Conservation (phyloP, 148 eudicot species). For the Drosera capensis region DNA sequence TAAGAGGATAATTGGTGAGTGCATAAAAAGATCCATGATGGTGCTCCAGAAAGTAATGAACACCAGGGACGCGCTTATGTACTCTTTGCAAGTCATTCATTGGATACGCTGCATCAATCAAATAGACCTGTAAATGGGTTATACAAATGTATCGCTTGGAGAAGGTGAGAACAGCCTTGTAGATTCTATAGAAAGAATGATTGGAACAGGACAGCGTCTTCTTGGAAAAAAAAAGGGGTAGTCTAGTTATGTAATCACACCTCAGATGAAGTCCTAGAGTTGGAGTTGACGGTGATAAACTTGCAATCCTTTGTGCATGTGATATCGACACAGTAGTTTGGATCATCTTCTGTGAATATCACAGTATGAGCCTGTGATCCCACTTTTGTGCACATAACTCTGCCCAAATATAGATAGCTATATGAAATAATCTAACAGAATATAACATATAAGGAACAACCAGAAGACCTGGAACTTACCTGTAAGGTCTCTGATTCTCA, state of each 20-base stretch:
- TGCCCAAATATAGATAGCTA: conserved; percentile 16
- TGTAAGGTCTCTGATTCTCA: conserved; percentile 81
- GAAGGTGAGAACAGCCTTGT: conserved; percentile 5
- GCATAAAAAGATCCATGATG: conserved; percentile 66
- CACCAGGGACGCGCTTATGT: conserved; percentile 61
- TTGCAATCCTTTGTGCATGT: conserved; percentile 91
- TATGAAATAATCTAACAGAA: conserved; percentile 10
- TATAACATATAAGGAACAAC: conserved; percentile 7
- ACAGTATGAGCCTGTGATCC: conserved; percentile 31
- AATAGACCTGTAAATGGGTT: conserved; percentile 50
- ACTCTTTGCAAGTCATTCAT: conserved; percentile 41
- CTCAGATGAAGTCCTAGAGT: conserved; percentile 96
- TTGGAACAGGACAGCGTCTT: too few relatives aligned
- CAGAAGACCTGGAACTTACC: conserved; percentile 23
- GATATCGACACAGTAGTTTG: conserved; percentile 80
- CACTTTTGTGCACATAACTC: conserved; percentile 52
- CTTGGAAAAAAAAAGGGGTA: background rate
- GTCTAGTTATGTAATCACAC: conserved; percentile 17
- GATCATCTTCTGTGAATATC: conserved; percentile 61
- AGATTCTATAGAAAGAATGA: conserved; percentile 2
- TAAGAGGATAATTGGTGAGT: conserved; percentile 52
- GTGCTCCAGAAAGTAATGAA: conserved; percentile 84
- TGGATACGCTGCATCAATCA: conserved; percentile 45
- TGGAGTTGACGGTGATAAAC: conserved; percentile 86
- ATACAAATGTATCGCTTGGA: background rate